Conservation (phyloP, 805 yeast genomes). For the Deakozyma indianensis region DNA sequence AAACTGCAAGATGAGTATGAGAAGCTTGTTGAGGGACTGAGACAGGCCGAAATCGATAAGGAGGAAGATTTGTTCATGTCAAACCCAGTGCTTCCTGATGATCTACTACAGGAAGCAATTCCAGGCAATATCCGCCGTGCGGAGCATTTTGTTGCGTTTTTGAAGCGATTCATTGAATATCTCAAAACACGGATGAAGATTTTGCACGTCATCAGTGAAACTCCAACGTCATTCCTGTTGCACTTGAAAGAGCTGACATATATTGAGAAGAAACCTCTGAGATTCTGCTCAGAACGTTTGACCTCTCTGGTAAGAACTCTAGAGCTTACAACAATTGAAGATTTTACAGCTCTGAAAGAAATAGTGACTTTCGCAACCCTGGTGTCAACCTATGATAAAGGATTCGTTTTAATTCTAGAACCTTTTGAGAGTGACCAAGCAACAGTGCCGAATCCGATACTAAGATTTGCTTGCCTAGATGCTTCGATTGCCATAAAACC, state of each 20-base stretch:
- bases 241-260: slow-evolving; percentile 88
- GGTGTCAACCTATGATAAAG: slow-evolving; percentile 87
- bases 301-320: slow-evolving; percentile 80
- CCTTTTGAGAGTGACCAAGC: slow-evolving; percentile 93
- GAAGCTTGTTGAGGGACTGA: slow-evolving; percentile 74
- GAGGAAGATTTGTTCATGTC: slow-evolving; percentile 61
- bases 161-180: slow-evolving; percentile 86
- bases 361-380: slow-evolving; percentile 94
- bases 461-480: slow-evolving; percentile 87
- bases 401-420: slow-evolving; percentile 81
- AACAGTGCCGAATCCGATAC: slow-evolving; percentile 91
- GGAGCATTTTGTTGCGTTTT: slow-evolving; percentile 88
- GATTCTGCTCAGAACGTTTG: slow-evolving; percentile 85
- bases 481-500: slow-evolving; percentile 98
- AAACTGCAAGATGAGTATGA: slow-evolving; percentile 84
- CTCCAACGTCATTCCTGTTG: slow-evolving; percentile 83
- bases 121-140: slow-evolving; percentile 97
- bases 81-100: slow-evolving; percentile 77
- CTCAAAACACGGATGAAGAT: slow-evolving; percentile 96
- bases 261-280: slow-evolving; percentile 80
- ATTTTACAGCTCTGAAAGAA: slow-evolving; percentile 83
- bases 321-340: slow-evolving; percentile 79
- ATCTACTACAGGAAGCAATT: slow-evolving; percentile 77
- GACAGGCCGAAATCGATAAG: slow-evolving; percentile 58
- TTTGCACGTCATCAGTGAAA: slow-evolving; percentile 92